Conservation (phyloP, 2,329 filamentous ascomycete genomes). For the Pyricularia grisea region DNA sequence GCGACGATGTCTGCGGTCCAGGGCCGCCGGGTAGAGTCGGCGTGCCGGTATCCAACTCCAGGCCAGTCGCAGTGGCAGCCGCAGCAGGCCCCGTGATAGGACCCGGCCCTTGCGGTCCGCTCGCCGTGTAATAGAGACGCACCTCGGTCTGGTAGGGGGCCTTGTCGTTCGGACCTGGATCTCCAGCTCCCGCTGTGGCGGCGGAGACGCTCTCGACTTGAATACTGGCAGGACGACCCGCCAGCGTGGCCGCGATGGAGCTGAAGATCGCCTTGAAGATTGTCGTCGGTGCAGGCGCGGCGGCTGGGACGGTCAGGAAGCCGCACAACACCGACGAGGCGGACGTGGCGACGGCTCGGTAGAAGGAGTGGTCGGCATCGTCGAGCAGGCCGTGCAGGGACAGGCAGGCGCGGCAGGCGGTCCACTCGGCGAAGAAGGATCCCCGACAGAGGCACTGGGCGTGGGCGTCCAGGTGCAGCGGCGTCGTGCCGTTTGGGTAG, state of each 20-base stretch:
- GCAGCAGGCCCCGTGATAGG: constrained; percentile 30
- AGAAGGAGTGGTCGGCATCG: constrained; percentile 21
- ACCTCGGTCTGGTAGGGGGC: constrained; percentile 25
- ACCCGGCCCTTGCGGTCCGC: constrained; percentile 18
- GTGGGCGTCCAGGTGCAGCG: constrained; percentile 17
- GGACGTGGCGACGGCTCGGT: constrained; percentile 21
- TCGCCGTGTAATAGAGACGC: constrained; percentile 29
- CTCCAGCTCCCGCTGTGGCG: constrained; percentile 10
- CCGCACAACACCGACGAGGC: constrained; percentile 25
- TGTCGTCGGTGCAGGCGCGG: constrained; percentile 22
- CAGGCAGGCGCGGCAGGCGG: constrained; percentile 29
- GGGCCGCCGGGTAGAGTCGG: constrained; percentile 2
- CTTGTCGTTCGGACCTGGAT: constrained; percentile 14
- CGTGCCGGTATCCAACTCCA: constrained; percentile 8
- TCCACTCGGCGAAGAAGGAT: constrained; percentile 31
- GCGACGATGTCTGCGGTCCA: neutral
- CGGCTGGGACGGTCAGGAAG: constrained; percentile 7
- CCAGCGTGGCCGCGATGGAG: constrained; percentile 16
- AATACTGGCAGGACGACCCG: constrained; percentile 12
- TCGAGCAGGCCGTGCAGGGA: constrained; percentile 27
- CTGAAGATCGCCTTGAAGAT: constrained; percentile 23
- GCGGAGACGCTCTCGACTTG: constrained; percentile 9
- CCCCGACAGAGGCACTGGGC: constrained; percentile 28
- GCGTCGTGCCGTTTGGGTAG: constrained; percentile 20
- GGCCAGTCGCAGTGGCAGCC: constrained; percentile 20